phyloP scores from a whole-genome alignment of 768 basidiomycete genomes.

The Suillus cothurnatus region DNA sequence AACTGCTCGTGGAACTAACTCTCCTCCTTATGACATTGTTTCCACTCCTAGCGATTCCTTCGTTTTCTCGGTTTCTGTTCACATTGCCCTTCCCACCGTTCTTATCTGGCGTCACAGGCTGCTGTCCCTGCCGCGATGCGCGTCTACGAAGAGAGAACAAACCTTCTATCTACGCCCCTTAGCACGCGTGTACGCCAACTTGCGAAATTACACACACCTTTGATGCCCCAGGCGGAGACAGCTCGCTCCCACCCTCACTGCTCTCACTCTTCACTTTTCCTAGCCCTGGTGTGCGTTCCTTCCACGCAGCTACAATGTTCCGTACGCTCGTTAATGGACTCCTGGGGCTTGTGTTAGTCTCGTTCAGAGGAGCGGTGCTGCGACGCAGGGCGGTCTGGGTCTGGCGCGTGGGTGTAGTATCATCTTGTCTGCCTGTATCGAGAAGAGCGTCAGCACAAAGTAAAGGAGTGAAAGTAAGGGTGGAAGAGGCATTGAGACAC shows the following conservation, averaged over 20 bases:
- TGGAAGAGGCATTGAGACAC: slow-evolving; percentile 27
- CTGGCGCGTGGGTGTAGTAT: slow-evolving; percentile 3
- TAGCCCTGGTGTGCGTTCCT: slow-evolving; percentile 63
- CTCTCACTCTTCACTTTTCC: slow-evolving; percentile 27
- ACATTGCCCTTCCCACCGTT: slow-evolving; percentile 17
- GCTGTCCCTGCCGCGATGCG: slow-evolving; percentile 23
- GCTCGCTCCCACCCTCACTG: slow-evolving; percentile 20
- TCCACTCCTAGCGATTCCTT: not conserved
- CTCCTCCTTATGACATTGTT: not conserved
- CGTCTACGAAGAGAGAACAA: slow-evolving; percentile 38
- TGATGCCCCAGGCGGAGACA: slow-evolving; percentile 9
- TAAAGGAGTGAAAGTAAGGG: slow-evolving; percentile 52
- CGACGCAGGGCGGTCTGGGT: slow-evolving; percentile 1
- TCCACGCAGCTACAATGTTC: slow-evolving; percentile 81
- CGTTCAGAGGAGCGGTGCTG: not conserved
- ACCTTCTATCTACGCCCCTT: slow-evolving; percentile 19
- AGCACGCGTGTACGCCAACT: not conserved
- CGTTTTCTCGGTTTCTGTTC: slow-evolving; percentile 6
- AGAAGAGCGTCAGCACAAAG: slow-evolving; percentile 51
- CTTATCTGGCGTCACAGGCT: slow-evolving; percentile 10
- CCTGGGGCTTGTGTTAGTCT: slow-evolving; percentile 51
- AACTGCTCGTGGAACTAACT: slow-evolving; percentile 30
- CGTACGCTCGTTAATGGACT: slow-evolving; percentile 75
- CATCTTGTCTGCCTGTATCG: not conserved
- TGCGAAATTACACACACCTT: not conserved